Conservation (phyloP, 2,329 filamentous ascomycete genomes). For the Dactylellina cionopaga region DNA sequence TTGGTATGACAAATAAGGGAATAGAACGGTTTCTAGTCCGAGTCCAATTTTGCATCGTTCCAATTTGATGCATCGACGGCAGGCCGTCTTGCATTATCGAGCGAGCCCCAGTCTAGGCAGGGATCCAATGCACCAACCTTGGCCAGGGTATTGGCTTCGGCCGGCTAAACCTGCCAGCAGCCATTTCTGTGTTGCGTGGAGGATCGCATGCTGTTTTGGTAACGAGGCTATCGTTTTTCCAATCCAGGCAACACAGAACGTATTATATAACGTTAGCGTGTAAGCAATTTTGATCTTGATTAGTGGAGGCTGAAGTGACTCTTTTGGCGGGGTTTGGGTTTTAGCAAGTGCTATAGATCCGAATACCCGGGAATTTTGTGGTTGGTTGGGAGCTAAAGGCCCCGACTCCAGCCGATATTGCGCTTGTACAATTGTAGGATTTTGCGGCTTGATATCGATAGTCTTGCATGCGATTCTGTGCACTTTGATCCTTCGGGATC, state of each 20-base stretch:
- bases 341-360: constrained; percentile 30
- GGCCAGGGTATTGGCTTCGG: no score
- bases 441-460: constrained; percentile 5
- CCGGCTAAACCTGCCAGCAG: constrained; percentile 37
- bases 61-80: constrained; percentile 30
- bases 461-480: not conserved
- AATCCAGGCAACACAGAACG: constrained; percentile 27
- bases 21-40: not conserved
- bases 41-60: not conserved
- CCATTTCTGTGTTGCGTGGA: not conserved
- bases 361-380: not conserved
- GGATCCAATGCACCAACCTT: no score
- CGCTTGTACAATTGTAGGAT: not conserved
- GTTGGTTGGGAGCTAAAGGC: not conserved
- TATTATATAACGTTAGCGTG: constrained; percentile 29
- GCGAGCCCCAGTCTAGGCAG: not conserved
- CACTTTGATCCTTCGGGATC: constrained; percentile 13
- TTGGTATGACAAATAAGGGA: constrained; percentile 33
- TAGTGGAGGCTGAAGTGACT: constrained; percentile 25
- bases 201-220: not conserved
- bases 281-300: not conserved
- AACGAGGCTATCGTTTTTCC: constrained; percentile 24
- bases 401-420: constrained; percentile 9
- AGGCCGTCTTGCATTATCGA: constrained; percentile 13
- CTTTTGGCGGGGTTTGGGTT: not conserved